Evolutionary conservation across 768 basidiomycete species (phyloP), one percentile per base, ranked within the genome.

Genomic region (Suillus variegatus): DNA sequence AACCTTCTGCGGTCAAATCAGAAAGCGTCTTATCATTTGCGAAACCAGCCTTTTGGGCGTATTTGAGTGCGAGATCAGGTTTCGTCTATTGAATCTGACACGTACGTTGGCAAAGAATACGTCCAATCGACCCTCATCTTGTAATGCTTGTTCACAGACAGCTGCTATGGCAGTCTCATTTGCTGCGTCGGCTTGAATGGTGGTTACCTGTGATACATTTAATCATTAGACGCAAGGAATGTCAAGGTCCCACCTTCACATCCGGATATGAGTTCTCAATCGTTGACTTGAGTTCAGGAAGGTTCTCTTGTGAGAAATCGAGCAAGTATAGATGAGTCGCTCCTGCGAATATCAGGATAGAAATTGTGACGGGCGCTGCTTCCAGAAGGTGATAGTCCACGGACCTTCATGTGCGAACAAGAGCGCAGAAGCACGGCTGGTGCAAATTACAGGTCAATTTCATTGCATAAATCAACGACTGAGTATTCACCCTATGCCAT

Each of bases 101-200:
- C 87, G 61, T 72, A 94, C 95, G 74, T 98, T 97, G 41, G 96
- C 96, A 74, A 95, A 98, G 82, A 97, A 97, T 68, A 96, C 88
- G 69, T 98, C 96, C 14, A 98, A 82, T 65, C 87, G 84, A 10
- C 95, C 94, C 73, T 96, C 90, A 66, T 97, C 94, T 51, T 84
- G 77, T 40, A 94, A 71, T 3, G 91, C 93, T 64, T 81, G 87
- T 64, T 89, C 79, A 75, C 95, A 94, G 1, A 95, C 74, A 7
- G 77, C 78, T 25, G 85, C 81, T 64, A 97, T 89, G 12, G 89
- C 84, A 14, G 76, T 69, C 62, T 94, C 89, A 72, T 94, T 88
- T 22, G 94, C 89, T 16, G 95, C 95, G 74, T 98, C 96, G 16
- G 86, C 95, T 73, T 89, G 85, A 41, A 90, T 71, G 13, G 81